A percentile compares a stretch with the other conserved stretches of the same genome.
These are phyloP conservation scores for Colletotrichum incanum DNA, from an alignment of 2,329 filamentous ascomycete species.

Conservation along the genomic window DNA sequence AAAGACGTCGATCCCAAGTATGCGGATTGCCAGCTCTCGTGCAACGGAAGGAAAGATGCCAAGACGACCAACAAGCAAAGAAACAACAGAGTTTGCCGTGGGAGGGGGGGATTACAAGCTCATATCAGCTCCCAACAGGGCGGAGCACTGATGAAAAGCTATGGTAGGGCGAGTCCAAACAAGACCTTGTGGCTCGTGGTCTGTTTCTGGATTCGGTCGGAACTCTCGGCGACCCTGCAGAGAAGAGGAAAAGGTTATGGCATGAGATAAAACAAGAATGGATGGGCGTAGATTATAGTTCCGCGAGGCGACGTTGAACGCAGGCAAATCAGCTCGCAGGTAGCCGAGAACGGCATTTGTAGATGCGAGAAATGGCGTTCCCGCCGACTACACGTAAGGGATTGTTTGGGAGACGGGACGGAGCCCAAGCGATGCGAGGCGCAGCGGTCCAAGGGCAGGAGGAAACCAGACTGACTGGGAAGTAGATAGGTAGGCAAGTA, in stretches of 20 bases:
- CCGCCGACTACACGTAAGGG: constrained; percentile 7
- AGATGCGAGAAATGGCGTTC: background rate
- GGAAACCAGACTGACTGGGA: background rate
- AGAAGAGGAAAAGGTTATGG: constrained; percentile 10
- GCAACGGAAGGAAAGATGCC: constrained; percentile 5
- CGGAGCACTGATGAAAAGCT: background rate
- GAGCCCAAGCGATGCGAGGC: constrained; percentile 39
- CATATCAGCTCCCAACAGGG: constrained; percentile 5
- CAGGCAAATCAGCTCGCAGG: background rate
- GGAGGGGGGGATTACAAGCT: constrained; percentile 11
- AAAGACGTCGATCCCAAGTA: background rate
- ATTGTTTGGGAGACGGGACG: constrained; percentile 36
- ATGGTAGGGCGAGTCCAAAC: background rate
- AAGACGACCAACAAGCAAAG: background rate
- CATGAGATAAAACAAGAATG: constrained; percentile 1
- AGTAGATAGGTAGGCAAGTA: background rate
- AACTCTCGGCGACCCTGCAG: background rate
- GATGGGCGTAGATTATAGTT: constrained; percentile 4
- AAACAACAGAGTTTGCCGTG: background rate
- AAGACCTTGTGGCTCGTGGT: background rate
- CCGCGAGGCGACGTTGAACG: background rate
- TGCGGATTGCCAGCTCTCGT: background rate
- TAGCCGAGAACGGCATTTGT: background rate
- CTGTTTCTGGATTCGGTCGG: background rate
- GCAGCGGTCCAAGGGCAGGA: constrained; percentile 32